phyloP scores from a whole-genome alignment of 306 rosid genomes.

The Potentilla sterilis region DNA sequence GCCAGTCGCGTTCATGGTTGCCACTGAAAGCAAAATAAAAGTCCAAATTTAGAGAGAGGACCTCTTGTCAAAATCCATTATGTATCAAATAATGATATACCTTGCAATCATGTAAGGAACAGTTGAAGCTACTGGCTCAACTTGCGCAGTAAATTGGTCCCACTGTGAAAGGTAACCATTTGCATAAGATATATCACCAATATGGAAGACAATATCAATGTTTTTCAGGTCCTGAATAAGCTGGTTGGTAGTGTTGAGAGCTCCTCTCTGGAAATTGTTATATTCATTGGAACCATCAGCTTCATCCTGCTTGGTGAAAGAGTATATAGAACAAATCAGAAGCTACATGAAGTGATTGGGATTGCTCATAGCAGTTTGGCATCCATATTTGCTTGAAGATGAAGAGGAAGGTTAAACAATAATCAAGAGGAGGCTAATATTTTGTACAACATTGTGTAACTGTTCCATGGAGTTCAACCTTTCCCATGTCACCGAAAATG shows the following conservation, averaged over 20 bases:
- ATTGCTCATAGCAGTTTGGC: neutral
- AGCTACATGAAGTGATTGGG: neutral
- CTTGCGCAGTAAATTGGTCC: constrained; percentile 90
- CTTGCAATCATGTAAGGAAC: constrained; percentile 88
- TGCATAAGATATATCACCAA: constrained; percentile 81
- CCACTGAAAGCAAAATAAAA: constrained; percentile 54
- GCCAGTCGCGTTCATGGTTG: constrained; percentile 97
- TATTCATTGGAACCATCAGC: constrained; percentile 94
- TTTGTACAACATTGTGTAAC: neutral
- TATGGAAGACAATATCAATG: constrained; percentile 75
- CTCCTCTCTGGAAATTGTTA: constrained; percentile 64
- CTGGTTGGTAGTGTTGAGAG: constrained; percentile 82
- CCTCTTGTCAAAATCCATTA: neutral
- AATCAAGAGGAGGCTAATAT: neutral
- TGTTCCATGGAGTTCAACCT: constrained; percentile 41
- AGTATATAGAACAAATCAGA: neutral
- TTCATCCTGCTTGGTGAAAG: constrained; percentile 36
- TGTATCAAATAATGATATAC: constrained; percentile 25
- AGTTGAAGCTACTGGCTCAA: constrained; percentile 84
- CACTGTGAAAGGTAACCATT: constrained; percentile 88
- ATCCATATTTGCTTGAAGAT: neutral
- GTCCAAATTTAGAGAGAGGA: constrained; percentile 23
- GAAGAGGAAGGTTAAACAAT: neutral
- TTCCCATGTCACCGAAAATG: constrained; percentile 91
- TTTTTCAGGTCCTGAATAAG: constrained; percentile 68